phyloP scores from a whole-genome alignment of 148 eudicot species.

The Vaccinium corymbosum region DNA sequence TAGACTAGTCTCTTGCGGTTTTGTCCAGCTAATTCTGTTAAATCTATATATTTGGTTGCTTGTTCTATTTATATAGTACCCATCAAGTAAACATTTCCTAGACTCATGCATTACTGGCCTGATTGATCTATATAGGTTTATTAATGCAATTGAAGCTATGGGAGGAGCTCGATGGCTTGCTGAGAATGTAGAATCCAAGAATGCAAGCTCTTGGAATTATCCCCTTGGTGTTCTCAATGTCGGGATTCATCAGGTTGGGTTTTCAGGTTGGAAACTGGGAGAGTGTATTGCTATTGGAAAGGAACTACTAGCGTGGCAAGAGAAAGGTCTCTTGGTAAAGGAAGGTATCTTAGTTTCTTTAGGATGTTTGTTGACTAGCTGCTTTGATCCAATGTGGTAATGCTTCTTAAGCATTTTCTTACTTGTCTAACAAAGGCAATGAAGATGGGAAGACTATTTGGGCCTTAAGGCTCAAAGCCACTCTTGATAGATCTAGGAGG shows the following conservation, averaged over 20 bases:
- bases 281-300: conserved; percentile 71
- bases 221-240: conserved; percentile 57
- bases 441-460: conserved; percentile 87
- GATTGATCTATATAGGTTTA: conserved; percentile 45
- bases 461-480: conserved; percentile 94
- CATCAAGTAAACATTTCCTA: background rate
- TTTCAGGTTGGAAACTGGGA: conserved; percentile 78
- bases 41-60: background rate
- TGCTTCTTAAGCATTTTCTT: conserved; percentile 9
- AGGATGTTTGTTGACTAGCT: background rate
- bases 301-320: conserved; percentile 82
- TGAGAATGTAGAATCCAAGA: conserved; percentile 44
- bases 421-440: conserved; percentile 47
- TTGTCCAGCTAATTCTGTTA: background rate
- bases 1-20: background rate
- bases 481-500: conserved; percentile 92
- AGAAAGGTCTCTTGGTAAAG: conserved; percentile 58
- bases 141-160: conserved; percentile 71
- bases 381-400: background rate
- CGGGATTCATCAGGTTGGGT: conserved; percentile 74
- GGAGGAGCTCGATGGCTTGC: conserved; percentile 84
- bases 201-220: conserved; percentile 62
- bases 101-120: background rate
- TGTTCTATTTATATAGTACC: background rate
- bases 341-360: conserved; percentile 53